Evolutionary conservation across 305 asterid genomes (phyloP).

Genomic region (Fraxinus ornus): DNA sequence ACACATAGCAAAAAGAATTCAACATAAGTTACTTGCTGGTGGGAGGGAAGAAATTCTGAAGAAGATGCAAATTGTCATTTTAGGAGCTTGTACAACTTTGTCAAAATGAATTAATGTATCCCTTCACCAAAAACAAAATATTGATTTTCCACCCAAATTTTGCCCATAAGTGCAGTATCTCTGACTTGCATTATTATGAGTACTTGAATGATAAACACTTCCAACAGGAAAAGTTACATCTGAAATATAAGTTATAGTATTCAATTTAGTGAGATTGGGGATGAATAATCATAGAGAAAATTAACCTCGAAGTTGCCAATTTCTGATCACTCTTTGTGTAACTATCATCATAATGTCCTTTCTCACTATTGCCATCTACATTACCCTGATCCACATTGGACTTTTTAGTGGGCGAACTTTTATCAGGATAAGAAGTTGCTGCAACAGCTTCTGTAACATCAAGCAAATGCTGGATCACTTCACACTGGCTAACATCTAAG

Average conservation of each 20-base stretch:
- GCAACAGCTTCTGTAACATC: conserved; percentile 83
- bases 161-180: neutral
- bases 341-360: conserved; percentile 30
- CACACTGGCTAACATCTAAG: conserved; percentile 73
- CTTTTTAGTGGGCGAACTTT: conserved; percentile 38
- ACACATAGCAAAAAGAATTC: conserved; percentile 2
- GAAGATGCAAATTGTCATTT: conserved; percentile 5
- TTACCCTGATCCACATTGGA: conserved; percentile 47
- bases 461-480: conserved; percentile 83
- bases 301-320: conserved; percentile 61
- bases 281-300: conserved; percentile 17
- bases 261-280: neutral
- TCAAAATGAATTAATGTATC: conserved; percentile 3
- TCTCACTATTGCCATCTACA: conserved; percentile 35
- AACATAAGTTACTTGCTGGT: neutral
- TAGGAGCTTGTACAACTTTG: neutral
- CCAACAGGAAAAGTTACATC: neutral
- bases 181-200: neutral
- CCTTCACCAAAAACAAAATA: neutral
- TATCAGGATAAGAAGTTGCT: conserved; percentile 47
- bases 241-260: neutral
- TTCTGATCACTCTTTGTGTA: conserved; percentile 44
- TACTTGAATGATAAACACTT: neutral
- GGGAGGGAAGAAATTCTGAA: conserved; percentile 1
- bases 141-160: neutral